Evolutionary conservation across 345 rosid genomes (phyloP).

Genomic region (Eucalyptus albens): DNA sequence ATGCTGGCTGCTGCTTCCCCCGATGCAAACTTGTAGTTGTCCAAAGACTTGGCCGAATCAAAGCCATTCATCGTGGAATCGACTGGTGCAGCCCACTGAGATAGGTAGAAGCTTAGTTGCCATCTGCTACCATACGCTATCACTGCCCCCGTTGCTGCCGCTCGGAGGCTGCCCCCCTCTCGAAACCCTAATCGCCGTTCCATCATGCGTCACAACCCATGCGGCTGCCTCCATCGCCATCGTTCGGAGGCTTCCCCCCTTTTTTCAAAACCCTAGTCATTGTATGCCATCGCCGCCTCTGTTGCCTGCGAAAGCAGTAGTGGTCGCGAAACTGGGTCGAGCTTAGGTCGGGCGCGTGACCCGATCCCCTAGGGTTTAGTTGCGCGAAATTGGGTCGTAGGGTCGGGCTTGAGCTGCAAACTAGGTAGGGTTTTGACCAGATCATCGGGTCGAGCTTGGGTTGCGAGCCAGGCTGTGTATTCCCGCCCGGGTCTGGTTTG

Average conservation of each 20-base stretch:
- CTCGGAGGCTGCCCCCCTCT: too few relatives aligned
- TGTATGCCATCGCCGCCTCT: rapidly evolving
- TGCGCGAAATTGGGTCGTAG: rapidly evolving
- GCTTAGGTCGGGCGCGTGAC: rapidly evolving
- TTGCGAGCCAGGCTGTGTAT: too few relatives aligned
- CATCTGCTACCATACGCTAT: rapidly evolving
- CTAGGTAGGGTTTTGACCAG: too few relatives aligned
- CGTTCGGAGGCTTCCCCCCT: rapidly evolving
- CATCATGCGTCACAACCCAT: rapidly evolving
- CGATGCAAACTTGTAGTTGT: too few relatives aligned
- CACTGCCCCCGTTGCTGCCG: rapidly evolving
- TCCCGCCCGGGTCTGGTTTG: too few relatives aligned
- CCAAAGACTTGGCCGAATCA: rapidly evolving
- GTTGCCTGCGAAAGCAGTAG: rapidly evolving
- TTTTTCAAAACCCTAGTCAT: rapidly evolving
- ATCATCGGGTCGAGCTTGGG: too few relatives aligned
- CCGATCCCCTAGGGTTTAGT: too few relatives aligned
- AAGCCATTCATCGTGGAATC: too few relatives aligned
- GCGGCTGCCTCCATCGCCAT: rapidly evolving
- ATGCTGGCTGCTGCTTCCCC: rapidly evolving
- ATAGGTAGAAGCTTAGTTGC: too few relatives aligned
- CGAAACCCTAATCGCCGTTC: rapidly evolving
- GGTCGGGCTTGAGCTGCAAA: too few relatives aligned
- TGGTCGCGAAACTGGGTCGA: rapidly evolving
- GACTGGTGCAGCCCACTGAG: rapidly evolving